phyloP scores from a whole-genome alignment of 495 filamentous ascomycete genomes.

The Diplogelasinospora grovesii region DNA sequence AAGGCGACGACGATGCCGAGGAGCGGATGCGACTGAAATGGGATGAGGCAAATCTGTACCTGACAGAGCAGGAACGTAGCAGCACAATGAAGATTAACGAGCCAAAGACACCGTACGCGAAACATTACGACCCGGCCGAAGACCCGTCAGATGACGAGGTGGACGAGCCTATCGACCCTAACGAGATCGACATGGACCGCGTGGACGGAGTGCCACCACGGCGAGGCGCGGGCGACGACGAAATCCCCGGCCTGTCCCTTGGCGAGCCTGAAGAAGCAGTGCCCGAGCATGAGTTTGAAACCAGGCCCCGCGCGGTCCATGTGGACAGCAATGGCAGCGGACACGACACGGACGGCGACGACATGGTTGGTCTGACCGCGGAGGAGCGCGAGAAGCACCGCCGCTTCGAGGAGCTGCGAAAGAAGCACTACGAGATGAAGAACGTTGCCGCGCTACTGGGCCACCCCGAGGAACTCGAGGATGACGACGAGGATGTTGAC shows the following conservation, averaged over 20 bases:
- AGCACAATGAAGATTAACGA: slow-evolving; percentile 98
- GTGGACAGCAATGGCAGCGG: slow-evolving; percentile 50
- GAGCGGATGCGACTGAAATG: slow-evolving; percentile 77
- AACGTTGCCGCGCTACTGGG: slow-evolving; percentile 85
- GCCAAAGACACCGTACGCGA: slow-evolving; percentile 93
- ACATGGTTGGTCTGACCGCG: slow-evolving; percentile 53
- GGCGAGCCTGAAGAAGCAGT: slow-evolving; percentile 85
- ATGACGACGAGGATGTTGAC: slow-evolving; percentile 22
- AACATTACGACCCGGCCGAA: slow-evolving; percentile 80
- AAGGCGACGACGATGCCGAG: slow-evolving; percentile 40
- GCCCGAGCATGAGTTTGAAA: slow-evolving; percentile 36
- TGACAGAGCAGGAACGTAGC: slow-evolving; percentile 90
- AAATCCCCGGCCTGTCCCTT: slow-evolving; percentile 86
- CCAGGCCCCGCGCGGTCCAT: slow-evolving; percentile 59
- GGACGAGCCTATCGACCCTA: slow-evolving; percentile 27
- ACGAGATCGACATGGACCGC: slow-evolving; percentile 27
- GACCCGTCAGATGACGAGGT: slow-evolving; percentile 74
- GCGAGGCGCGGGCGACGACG: slow-evolving; percentile 39
- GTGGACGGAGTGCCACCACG: slow-evolving; percentile 28
- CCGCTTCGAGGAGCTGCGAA: slow-evolving; percentile 83
- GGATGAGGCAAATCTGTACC: slow-evolving; percentile 95
- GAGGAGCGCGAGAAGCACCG: slow-evolving; percentile 86
- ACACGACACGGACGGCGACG: slow-evolving; percentile 50
- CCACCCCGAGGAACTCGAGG: slow-evolving; percentile 49
- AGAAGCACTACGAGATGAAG: slow-evolving; percentile 98